Percentiles rank a stretch among this genome's conserved stretches.
Conservation (phyloP, 331 rosid genomes). For the Ulmus americana region DNA sequence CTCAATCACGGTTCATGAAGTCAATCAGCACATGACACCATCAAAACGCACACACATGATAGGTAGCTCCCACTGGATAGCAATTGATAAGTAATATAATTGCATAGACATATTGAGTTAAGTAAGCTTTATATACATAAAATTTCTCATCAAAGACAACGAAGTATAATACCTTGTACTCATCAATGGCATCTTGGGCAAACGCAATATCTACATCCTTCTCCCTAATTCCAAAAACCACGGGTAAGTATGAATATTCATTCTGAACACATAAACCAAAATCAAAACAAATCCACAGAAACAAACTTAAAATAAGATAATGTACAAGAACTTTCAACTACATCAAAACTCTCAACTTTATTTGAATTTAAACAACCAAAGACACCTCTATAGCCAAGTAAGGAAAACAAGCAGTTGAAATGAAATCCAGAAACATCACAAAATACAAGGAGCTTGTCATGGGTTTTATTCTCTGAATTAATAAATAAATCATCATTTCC, state of each 20-base stretch:
- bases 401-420: not conserved
- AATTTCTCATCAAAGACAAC: constrained; percentile 13
- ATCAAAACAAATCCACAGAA: not conserved
- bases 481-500: not conserved
- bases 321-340: not conserved
- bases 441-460: not conserved
- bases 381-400: too few species aligned
- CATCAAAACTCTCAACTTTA: not conserved
- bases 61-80: not conserved
- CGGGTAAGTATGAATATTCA: constrained; percentile 22
- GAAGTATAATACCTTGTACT: constrained; percentile 58
- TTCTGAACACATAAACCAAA: constrained; percentile 11
- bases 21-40: too few species aligned
- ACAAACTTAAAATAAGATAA: not conserved
- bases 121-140: not conserved
- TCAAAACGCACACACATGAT: too few species aligned
- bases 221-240: constrained; percentile 60
- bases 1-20: too few species aligned
- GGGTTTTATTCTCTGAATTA: too few species aligned
- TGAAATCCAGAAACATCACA: not conserved
- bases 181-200: constrained; percentile 94
- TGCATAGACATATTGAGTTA: not conserved
- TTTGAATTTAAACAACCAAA: not conserved
- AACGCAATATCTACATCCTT: constrained; percentile 87
- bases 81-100: not conserved